A percentile compares a stretch with the other conserved stretches of the same genome.
phyloP scores from a whole-genome alignment of 2,329 filamentous ascomycete genomes.

The Trematosphaeria pertusa region DNA sequence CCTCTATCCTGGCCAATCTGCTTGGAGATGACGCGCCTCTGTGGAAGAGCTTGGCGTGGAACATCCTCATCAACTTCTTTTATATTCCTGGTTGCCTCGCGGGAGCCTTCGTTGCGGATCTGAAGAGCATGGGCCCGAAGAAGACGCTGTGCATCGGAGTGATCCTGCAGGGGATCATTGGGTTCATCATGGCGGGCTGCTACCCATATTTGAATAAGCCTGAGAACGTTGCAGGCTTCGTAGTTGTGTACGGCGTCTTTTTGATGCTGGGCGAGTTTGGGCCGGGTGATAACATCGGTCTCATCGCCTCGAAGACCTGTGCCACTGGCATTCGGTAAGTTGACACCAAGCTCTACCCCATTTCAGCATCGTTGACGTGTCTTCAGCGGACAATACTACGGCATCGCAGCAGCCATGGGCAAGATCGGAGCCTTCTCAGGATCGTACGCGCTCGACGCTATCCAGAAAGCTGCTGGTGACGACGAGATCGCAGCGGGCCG shows the following conservation, averaged over 20 bases:
- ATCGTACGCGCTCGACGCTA: constrained; percentile 78
- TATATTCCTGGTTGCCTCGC: constrained; percentile 83
- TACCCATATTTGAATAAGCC: constrained; percentile 74
- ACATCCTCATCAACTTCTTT: constrained; percentile 85
- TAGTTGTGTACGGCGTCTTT: constrained; percentile 81
- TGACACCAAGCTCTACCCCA: too few relatives aligned
- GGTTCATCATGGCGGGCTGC: constrained; percentile 86
- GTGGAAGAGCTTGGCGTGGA: constrained; percentile 86
- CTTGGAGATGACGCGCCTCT: constrained; percentile 67
- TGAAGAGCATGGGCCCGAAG: constrained; percentile 72
- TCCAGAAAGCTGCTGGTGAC: constrained; percentile 50
- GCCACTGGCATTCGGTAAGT: constrained; percentile 75
- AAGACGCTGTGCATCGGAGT: constrained; percentile 77
- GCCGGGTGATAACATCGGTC: constrained; percentile 89
- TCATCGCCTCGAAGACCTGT: constrained; percentile 85
- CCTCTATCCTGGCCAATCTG: constrained; percentile 72
- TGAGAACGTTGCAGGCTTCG: constrained; percentile 74
- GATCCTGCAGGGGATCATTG: constrained; percentile 74
- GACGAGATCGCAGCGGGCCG: constrained; percentile 66
- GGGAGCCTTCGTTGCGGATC: constrained; percentile 78
- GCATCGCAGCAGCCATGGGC: constrained; percentile 74
- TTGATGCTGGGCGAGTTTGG: constrained; percentile 80
- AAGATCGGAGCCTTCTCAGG: constrained; percentile 87
- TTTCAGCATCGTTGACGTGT: constrained; percentile 1
- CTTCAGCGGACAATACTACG: constrained; percentile 71